Conservation (phyloP, 2,329 filamentous ascomycete genomes). For the Plenodomus tracheiphilus region DNA sequence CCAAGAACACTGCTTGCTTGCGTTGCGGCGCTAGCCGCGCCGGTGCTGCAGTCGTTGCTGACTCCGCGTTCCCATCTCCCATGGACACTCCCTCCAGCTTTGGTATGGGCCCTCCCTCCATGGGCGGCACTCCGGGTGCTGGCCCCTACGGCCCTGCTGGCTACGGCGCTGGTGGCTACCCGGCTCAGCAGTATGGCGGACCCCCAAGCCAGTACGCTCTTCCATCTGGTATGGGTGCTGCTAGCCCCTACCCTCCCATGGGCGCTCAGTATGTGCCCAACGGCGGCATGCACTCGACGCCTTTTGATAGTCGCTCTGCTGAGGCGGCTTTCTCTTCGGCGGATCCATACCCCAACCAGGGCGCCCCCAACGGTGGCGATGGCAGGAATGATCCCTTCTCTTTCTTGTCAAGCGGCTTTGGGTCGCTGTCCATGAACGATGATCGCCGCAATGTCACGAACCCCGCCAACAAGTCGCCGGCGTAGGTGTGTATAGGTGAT, state of each 20-base stretch:
- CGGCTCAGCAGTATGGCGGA: constrained; percentile 79
- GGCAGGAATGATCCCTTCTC: constrained; percentile 76
- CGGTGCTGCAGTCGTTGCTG: constrained; percentile 89
- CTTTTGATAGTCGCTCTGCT: constrained; percentile 90
- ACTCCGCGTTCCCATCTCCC: constrained; percentile 85
- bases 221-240: constrained; percentile 80
- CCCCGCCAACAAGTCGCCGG: constrained; percentile 45
- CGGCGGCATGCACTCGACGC: constrained; percentile 77
- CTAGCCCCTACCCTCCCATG: constrained; percentile 78
- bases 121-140: constrained; percentile 70
- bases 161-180: constrained; percentile 65
- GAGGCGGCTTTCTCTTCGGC: constrained; percentile 94
- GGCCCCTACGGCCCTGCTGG: constrained; percentile 73
- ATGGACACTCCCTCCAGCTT: constrained; percentile 87
- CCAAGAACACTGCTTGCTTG: constrained; percentile 97
- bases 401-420: constrained; percentile 75
- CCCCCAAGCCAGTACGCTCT: constrained; percentile 88
- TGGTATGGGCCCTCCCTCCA: constrained; percentile 83
- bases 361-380: constrained; percentile 67
- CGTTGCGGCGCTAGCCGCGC: constrained; percentile 94
- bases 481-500: constrained; percentile 45
- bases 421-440: constrained; percentile 70
- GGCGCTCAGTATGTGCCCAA: constrained; percentile 74
- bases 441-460: constrained; percentile 52
- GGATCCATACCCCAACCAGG: constrained; percentile 77